Conservation (phyloP, 306 rosid species). For the Acmispon strigosus region DNA sequence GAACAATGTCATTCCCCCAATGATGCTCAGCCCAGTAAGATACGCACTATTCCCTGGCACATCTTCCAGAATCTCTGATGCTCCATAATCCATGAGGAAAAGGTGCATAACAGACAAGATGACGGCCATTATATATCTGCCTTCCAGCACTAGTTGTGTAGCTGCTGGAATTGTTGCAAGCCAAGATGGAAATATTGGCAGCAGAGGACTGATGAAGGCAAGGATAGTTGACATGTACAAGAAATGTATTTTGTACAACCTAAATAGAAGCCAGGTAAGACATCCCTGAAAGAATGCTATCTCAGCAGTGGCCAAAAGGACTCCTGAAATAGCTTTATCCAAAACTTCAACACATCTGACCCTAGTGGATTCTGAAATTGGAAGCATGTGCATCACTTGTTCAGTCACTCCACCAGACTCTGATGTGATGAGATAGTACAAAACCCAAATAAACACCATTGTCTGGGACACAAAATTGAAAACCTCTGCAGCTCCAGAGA, state of each 20-base stretch:
- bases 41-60: constrained; percentile 87
- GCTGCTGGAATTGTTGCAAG: constrained; percentile 79
- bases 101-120: constrained; percentile 59
- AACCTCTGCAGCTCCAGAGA: constrained; percentile 88
- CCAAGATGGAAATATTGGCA: constrained; percentile 86
- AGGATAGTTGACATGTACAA: constrained; percentile 84
- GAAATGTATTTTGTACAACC: constrained; percentile 76
- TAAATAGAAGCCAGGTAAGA: constrained; percentile 84
- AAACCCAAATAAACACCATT: constrained; percentile 87
- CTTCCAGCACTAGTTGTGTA: constrained; percentile 73
- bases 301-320: constrained; percentile 86
- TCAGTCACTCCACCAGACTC: constrained; percentile 99
- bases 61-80: constrained; percentile 78
- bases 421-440: constrained; percentile 84
- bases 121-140: constrained; percentile 61
- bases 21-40: constrained; percentile 89
- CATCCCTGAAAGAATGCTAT: constrained; percentile 85
- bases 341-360: constrained; percentile 83
- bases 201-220: constrained; percentile 66
- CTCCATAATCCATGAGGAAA: constrained; percentile 71
- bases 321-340: constrained; percentile 87
- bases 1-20: constrained; percentile 96
- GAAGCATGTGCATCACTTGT: constrained; percentile 79
- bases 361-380: constrained; percentile 57
- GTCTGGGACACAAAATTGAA: constrained; percentile 83